Percentiles rank a stretch among this genome's conserved stretches.
These are phyloP conservation scores for Neopestalotiopsis sp. DNA, from an alignment of 2,329 filamentous ascomycete species.

Conservation along the genomic window DNA sequence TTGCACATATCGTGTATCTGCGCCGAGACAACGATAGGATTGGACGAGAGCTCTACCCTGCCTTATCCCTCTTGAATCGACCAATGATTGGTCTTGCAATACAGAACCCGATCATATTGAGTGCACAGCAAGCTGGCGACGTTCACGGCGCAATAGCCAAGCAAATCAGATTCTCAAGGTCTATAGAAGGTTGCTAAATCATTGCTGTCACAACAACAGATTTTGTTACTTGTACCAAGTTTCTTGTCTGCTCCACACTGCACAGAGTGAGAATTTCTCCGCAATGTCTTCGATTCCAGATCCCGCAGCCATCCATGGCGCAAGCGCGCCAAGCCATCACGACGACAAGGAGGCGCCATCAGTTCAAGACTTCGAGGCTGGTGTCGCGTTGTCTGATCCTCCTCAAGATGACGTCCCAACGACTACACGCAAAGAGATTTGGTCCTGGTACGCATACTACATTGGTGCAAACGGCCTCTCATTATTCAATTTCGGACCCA, in stretches of 20 bases:
- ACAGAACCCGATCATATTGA: not conserved
- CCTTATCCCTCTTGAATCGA: not conserved
- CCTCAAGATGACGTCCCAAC: not conserved
- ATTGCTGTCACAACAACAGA: not conserved
- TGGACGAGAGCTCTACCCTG: not conserved
- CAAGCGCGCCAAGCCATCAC: not conserved
- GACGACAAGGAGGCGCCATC: not conserved
- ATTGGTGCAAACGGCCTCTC: conserved; percentile 69
- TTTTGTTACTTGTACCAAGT: not conserved
- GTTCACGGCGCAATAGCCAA: not conserved
- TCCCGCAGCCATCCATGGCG: not conserved
- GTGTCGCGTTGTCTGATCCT: not conserved
- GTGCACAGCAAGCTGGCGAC: not conserved
- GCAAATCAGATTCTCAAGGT: not conserved
- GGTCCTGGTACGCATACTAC: conserved; percentile 51
- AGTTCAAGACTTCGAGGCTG: not conserved
- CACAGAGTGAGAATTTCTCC: not conserved
- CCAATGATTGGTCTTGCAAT: not conserved
- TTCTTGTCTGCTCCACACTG: not conserved
- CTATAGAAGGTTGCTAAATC: conserved; percentile 5
- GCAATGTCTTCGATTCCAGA: conserved; percentile 3
- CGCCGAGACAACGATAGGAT: not conserved
- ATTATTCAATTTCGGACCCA: conserved; percentile 68
- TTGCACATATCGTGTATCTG: not conserved
- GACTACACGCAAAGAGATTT: conserved; percentile 1